Evolutionary conservation across 2,329 filamentous ascomycete species (phyloP).

Genomic region (Hymenoscyphus occultus): DNA sequence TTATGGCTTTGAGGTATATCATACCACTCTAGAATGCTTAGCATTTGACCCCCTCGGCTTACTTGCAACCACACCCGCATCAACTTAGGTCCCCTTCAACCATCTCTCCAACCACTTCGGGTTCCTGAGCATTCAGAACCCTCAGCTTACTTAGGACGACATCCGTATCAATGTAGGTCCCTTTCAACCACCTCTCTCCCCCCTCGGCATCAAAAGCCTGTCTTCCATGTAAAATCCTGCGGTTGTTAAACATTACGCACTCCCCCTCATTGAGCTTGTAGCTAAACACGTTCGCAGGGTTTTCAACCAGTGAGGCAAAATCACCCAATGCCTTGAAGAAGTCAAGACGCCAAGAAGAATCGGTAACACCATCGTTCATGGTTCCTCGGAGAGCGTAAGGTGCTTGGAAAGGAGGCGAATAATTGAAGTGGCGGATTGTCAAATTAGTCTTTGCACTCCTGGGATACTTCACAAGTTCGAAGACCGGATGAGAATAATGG

Average conservation of each 20-base stretch:
- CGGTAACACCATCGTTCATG: constrained; percentile 17
- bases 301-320: constrained; percentile 61
- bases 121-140: constrained; percentile 33
- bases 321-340: constrained; percentile 44
- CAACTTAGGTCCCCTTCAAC: constrained; percentile 83
- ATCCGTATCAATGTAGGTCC: constrained; percentile 75
- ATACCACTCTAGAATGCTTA: background rate
- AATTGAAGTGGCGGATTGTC: constrained; percentile 48
- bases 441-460: no score
- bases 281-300: constrained; percentile 59
- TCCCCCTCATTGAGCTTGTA: constrained; percentile 75
- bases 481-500: constrained; percentile 53
- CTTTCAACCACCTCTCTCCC: constrained; percentile 78
- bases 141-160: constrained; percentile 50
- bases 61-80: constrained; percentile 58
- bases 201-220: constrained; percentile 65
- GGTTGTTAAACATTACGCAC: constrained; percentile 91
- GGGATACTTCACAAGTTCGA: constrained; percentile 37
- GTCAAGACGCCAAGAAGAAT: background rate
- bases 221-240: constrained; percentile 79
- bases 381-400: constrained; percentile 29
- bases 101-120: constrained; percentile 53
- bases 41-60: constrained; percentile 41
- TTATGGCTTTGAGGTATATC: background rate
- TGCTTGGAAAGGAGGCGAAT: constrained; percentile 79